These are phyloP conservation scores for Penicillium crustosum DNA, from an alignment of 2,329 filamentous ascomycete genomes.

Conservation along the genomic window DNA sequence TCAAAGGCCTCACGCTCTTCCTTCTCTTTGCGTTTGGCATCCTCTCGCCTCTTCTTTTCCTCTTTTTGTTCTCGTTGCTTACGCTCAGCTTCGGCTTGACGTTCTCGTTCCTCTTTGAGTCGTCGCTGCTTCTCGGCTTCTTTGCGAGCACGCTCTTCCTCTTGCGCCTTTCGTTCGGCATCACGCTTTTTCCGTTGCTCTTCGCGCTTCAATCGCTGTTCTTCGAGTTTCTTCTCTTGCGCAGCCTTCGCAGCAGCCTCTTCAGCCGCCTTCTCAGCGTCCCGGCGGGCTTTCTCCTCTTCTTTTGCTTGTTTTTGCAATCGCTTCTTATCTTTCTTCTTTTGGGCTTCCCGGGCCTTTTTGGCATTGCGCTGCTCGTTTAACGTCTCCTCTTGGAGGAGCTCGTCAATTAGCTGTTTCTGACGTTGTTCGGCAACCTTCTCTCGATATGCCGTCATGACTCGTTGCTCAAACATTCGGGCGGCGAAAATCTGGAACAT, in stretches of 20 bases:
- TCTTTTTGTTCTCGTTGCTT: constrained; percentile 79
- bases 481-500: constrained; percentile 99
- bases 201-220: constrained; percentile 77
- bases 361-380: constrained; percentile 82
- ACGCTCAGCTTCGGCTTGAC: constrained; percentile 79
- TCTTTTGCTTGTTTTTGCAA: constrained; percentile 84
- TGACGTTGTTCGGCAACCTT: constrained; percentile 94
- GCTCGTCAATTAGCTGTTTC: constrained; percentile 82
- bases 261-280: constrained; percentile 85
- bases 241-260: constrained; percentile 73
- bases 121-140: constrained; percentile 81
- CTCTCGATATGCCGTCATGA: constrained; percentile 94
- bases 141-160: constrained; percentile 81
- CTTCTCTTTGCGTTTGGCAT: constrained; percentile 74
- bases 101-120: constrained; percentile 79
- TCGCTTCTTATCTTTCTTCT: constrained; percentile 89
- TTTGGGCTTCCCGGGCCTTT: constrained; percentile 89
- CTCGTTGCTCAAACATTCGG: constrained; percentile 97
- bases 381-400: constrained; percentile 78
- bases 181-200: constrained; percentile 91
- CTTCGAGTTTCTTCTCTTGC: constrained; percentile 76
- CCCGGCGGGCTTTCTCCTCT: constrained; percentile 85
- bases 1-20: constrained; percentile 63
- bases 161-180: constrained; percentile 82
- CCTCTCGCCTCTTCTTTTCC: constrained; percentile 74